Conservation (phyloP, 1,284 basidiomycete species). For the Volvariella surrecta region DNA sequence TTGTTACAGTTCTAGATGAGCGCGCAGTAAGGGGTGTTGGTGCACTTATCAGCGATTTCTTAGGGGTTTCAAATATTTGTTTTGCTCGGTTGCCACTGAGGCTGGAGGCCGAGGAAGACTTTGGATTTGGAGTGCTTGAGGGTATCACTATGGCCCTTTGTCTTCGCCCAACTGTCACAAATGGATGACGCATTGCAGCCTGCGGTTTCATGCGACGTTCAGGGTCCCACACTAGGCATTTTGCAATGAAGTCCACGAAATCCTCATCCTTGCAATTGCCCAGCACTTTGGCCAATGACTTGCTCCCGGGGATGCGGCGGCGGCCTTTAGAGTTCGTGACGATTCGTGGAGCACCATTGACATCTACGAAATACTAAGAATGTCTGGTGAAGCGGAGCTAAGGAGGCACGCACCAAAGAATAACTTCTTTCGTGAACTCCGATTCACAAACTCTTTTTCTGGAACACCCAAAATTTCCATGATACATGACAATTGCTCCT, state of each 20-base stretch:
- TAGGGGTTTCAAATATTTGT: constrained; percentile 63
- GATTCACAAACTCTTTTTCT: constrained; percentile 91
- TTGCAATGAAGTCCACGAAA: constrained; percentile 89
- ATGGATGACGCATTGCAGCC: constrained; percentile 87
- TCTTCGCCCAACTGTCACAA: constrained; percentile 63
- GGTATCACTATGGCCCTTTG: constrained; percentile 35
- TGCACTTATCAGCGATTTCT: constrained; percentile 80
- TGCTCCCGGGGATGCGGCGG: constrained; percentile 83
- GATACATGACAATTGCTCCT: constrained; percentile 97
- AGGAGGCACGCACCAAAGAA: constrained; percentile 75
- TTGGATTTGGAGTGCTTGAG: constrained; percentile 31
- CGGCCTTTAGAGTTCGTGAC: constrained; percentile 97
- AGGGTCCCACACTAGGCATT: constrained; percentile 97
- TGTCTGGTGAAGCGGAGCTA: background rate
- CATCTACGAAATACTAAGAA: constrained; percentile 45
- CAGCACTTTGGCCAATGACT: constrained; percentile 83
- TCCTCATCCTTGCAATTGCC: constrained; percentile 80
- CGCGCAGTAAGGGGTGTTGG: constrained; percentile 77
- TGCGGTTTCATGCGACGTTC: constrained; percentile 94
- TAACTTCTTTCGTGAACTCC: constrained; percentile 87
- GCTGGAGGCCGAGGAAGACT: constrained; percentile 45
- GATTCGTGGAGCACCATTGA: constrained; percentile 85
- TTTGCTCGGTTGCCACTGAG: constrained; percentile 44
- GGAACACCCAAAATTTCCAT: constrained; percentile 98
- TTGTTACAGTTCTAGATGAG: constrained; percentile 41